Conservation (phyloP, 2,329 filamentous ascomycete genomes). For the Plectosphaerella plurivora region DNA sequence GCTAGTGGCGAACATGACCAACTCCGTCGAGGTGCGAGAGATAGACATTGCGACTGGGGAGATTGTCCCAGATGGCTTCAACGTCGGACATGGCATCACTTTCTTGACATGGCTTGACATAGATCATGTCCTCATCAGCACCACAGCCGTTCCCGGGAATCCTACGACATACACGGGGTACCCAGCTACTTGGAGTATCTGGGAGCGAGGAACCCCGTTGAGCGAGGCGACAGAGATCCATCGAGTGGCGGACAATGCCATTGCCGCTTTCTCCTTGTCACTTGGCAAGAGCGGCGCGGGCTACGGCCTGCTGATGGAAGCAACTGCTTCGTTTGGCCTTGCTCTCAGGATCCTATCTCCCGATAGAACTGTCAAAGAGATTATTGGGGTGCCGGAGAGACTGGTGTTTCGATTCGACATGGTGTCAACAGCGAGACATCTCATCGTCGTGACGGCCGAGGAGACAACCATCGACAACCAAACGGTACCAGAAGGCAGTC, state of each 20-base stretch:
- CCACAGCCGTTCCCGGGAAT: background rate
- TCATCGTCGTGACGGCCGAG: slow-evolving; percentile 9
- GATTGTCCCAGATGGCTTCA: background rate
- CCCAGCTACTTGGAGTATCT: background rate
- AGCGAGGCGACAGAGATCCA: background rate
- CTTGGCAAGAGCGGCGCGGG: background rate
- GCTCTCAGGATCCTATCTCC: background rate
- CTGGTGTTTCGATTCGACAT: background rate
- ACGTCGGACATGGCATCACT: background rate
- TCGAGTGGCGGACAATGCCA: background rate
- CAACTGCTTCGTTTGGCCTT: background rate
- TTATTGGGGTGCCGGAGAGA: background rate
- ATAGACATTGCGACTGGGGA: background rate
- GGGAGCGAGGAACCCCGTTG: background rate
- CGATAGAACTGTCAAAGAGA: background rate
- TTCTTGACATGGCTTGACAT: background rate
- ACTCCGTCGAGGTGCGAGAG: background rate
- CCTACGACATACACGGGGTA: background rate
- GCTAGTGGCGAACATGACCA: background rate
- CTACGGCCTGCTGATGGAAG: background rate
- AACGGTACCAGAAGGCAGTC: background rate
- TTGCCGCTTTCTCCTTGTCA: background rate
- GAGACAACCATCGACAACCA: background rate
- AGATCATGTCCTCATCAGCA: background rate
- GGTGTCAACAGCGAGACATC: slow-evolving; percentile 1